Evolutionary conservation across 1,284 basidiomycete genomes (phyloP).

Genomic region (Moesziomyces sp.): DNA sequence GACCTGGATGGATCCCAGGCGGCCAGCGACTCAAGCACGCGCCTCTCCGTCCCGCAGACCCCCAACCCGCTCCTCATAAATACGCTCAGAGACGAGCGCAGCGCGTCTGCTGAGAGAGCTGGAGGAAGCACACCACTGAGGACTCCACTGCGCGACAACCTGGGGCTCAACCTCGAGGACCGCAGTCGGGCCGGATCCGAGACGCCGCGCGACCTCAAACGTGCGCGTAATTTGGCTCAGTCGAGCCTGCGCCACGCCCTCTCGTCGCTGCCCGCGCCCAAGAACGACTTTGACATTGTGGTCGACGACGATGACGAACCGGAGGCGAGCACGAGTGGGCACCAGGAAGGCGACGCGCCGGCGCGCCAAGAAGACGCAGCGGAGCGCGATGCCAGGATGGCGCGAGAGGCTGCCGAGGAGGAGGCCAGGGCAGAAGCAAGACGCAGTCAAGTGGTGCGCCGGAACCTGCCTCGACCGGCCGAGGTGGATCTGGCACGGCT

Average conservation of each 20-base stretch:
- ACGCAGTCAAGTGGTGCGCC: slow-evolving; percentile 83
- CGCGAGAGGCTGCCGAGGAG: slow-evolving; percentile 75
- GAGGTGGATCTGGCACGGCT: slow-evolving; percentile 80
- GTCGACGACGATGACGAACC: slow-evolving; percentile 73
- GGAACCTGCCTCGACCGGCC: slow-evolving; percentile 84
- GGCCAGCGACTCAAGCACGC: slow-evolving; percentile 3
- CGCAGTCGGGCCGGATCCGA: slow-evolving; percentile 19
- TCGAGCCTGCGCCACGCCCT: slow-evolving; percentile 82
- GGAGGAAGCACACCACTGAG: slow-evolving; percentile 75
- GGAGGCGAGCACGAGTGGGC: slow-evolving; percentile 4
- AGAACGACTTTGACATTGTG: slow-evolving; percentile 97
- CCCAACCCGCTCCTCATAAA: slow-evolving; percentile 91
- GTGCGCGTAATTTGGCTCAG: slow-evolving; percentile 38
- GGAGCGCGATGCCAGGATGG: slow-evolving; percentile 84
- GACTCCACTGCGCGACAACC: slow-evolving; percentile 91
- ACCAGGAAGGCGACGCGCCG: slow-evolving; percentile 11
- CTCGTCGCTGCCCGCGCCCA: slow-evolving; percentile 84
- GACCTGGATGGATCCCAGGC: slow-evolving; percentile 15
- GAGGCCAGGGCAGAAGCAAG: slow-evolving; percentile 79
- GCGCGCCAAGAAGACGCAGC: slow-evolving; percentile 77
- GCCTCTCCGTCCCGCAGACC: slow-evolving; percentile 76
- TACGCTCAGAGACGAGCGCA: slow-evolving; percentile 46
- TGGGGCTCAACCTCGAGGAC: slow-evolving; percentile 79
- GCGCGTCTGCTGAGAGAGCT: background rate
- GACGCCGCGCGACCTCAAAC: slow-evolving; percentile 54